These are phyloP conservation scores for Cladophialophora exuberans DNA, from an alignment of 2,329 filamentous ascomycete genomes.

Conservation along the genomic window DNA sequence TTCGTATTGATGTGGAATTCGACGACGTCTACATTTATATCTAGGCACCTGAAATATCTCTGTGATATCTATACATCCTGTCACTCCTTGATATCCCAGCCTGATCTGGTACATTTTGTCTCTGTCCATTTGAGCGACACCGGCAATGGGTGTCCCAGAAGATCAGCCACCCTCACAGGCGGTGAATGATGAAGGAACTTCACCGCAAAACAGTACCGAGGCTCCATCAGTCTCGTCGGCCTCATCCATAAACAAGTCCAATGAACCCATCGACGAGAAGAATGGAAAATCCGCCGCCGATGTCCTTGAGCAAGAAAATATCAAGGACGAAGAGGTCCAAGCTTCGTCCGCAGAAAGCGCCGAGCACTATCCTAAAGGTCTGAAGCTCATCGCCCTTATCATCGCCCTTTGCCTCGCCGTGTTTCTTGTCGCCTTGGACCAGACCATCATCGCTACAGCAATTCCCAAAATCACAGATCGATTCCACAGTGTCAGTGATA, in stretches of 20 bases:
- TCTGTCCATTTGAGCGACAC: too few relatives aligned
- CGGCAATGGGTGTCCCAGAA: slow-evolving; percentile 4
- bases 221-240: slow-evolving; percentile 8
- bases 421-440: slow-evolving; percentile 43
- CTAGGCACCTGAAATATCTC: not conserved
- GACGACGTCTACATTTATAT: not conserved
- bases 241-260: not conserved
- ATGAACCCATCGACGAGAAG: slow-evolving; percentile 2
- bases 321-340: slow-evolving; percentile 1
- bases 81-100: not conserved
- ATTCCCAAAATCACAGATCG: slow-evolving; percentile 35
- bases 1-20: not conserved
- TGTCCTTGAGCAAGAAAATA: not conserved
- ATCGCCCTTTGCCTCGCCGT: slow-evolving; percentile 41
- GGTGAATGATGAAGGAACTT: not conserved
- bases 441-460: slow-evolving; percentile 41
- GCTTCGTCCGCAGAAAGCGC: slow-evolving; percentile 23
- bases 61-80: not conserved
- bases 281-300: not conserved
- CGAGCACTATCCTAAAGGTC: slow-evolving; percentile 21
- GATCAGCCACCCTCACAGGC: not conserved
- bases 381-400: slow-evolving; percentile 40
- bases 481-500: slow-evolving; percentile 32
- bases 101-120: not conserved
- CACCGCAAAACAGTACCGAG: not conserved